Evolutionary conservation across 2,329 filamentous ascomycete genomes (phyloP).

Genomic region (Botrytis deweyae): DNA sequence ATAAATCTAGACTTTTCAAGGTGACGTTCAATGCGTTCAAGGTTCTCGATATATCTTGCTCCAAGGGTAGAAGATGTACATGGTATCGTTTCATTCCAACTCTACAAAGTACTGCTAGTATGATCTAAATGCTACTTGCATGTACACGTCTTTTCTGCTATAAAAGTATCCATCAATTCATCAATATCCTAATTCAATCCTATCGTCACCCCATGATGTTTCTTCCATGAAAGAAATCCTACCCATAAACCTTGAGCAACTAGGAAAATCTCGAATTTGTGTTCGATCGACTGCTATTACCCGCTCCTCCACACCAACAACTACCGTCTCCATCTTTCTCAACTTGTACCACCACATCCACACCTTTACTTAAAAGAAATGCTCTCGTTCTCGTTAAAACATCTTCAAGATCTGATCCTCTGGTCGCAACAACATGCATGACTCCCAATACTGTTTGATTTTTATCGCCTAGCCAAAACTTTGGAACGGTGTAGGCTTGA

Average conservation of each 20-base stretch:
- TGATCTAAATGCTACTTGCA: neutral
- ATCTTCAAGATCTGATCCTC: constrained; percentile 73
- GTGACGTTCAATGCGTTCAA: neutral
- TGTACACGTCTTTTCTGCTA: no score
- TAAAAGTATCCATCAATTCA: neutral
- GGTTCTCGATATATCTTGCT: neutral
- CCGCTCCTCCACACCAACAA: constrained; percentile 55
- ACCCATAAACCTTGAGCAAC: neutral
- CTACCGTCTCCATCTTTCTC: constrained; percentile 74
- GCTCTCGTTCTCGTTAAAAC: constrained; percentile 73
- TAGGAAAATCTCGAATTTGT: constrained; percentile 19
- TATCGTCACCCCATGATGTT: neutral
- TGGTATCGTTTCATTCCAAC: neutral
- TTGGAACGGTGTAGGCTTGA: constrained; percentile 78
- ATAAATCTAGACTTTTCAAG: neutral
- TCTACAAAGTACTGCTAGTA: neutral
- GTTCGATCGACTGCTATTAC: constrained; percentile 8
- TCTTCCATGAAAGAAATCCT: neutral
- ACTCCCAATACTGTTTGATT: constrained; percentile 68
- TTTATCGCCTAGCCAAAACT: constrained; percentile 88
- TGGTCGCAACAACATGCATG: constrained; percentile 79
- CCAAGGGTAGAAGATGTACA: neutral
- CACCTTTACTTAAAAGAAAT: constrained; percentile 67
- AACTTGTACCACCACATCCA: constrained; percentile 84
- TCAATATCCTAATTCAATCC: neutral